Base-by-base conservation (phyloP, 768 basidiomycete genomes). In the Crepidotus variabilis region DNA sequence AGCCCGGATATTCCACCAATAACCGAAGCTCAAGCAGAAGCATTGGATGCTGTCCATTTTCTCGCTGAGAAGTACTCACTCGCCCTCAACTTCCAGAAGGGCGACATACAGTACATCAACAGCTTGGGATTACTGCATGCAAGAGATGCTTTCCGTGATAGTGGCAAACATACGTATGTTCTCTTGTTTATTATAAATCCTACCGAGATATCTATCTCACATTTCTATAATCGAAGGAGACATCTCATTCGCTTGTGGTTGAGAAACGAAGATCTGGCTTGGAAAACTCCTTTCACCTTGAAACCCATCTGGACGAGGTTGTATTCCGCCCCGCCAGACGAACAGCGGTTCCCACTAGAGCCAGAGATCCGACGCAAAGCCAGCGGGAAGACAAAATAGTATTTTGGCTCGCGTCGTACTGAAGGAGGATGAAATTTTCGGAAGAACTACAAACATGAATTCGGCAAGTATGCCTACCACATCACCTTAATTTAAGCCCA, bases 91-190 rank as follows among this genome's bases (percentile, higher is more conserved):
- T 77, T 79, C 68, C 69, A 76, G 61, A 79, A 78, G 59, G 78
- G 78, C 36, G 78, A 79, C 57, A 77, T 79, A 33, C 78, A 79
- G 59, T 79, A 78, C 61, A 77, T 79, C 65, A 79, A 78, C 59
- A 77, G 72, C 56, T 57, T 79, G 59, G 71, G 76, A 0, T 57
- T 79, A 46, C 64, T 79, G 49, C 78, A 79, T 60, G 76, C 76
- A 11, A 59, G 78, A 52, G 78, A 79, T 57, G 76, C 67, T 8
- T 79, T 79, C 59, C 60, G 63, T 33, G 78, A 79, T 59, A 72
- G 72, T 50, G 62, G 64, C n/a, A 67, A 74, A 58, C 70, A 78
- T 51, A 73, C 71, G 78, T 78, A 57, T 58, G 76, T 71, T 13
- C 32, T 47, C 39, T 18, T 36, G 18, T 11, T 18, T 36, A 16